These are phyloP conservation scores for Chrysanthemum makinoi DNA, from an alignment of 129 eudicot genomes.

Conservation along the genomic window DNA sequence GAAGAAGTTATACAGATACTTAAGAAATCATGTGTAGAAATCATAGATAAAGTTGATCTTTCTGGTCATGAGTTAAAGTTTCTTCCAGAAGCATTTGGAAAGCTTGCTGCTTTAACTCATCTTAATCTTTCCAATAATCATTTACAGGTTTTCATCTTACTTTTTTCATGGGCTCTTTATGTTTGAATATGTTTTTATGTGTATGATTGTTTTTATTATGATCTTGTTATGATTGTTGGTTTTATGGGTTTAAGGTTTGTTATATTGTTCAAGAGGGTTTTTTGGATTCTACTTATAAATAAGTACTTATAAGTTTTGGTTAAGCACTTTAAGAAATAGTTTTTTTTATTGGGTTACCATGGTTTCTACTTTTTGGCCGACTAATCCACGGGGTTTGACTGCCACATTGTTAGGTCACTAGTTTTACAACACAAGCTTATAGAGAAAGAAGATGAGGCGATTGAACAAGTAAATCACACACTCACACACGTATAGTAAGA, in stretches of 20 bases:
- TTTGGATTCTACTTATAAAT: neutral
- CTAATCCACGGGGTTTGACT: too few relatives aligned
- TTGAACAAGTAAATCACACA: too few relatives aligned
- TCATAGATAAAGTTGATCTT: constrained; percentile 32
- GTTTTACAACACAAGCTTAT: too few relatives aligned
- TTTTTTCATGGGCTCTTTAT: neutral
- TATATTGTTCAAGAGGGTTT: neutral
- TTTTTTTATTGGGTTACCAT: too few relatives aligned
- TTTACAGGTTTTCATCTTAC: constrained; percentile 32
- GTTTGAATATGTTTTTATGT: neutral
- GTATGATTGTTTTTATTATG: neutral
- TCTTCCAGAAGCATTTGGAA: constrained; percentile 44
- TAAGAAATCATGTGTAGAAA: constrained; percentile 8
- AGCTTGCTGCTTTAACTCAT: constrained; percentile 27
- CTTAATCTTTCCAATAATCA: constrained; percentile 57
- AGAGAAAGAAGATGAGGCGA: too few relatives aligned
- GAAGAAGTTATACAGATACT: constrained; percentile 30
- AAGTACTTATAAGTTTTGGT: too few relatives aligned
- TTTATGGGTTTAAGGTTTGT: constrained; percentile 8
- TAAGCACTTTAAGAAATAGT: too few relatives aligned
- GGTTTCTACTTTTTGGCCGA: too few relatives aligned
- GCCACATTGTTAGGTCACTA: too few relatives aligned
- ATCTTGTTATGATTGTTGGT: neutral
- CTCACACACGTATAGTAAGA: too few relatives aligned
- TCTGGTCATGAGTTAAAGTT: constrained; percentile 39